Evolutionary conservation across 352 stramenopile species (phyloP).

Genomic region (Phytopythium vexans): DNA sequence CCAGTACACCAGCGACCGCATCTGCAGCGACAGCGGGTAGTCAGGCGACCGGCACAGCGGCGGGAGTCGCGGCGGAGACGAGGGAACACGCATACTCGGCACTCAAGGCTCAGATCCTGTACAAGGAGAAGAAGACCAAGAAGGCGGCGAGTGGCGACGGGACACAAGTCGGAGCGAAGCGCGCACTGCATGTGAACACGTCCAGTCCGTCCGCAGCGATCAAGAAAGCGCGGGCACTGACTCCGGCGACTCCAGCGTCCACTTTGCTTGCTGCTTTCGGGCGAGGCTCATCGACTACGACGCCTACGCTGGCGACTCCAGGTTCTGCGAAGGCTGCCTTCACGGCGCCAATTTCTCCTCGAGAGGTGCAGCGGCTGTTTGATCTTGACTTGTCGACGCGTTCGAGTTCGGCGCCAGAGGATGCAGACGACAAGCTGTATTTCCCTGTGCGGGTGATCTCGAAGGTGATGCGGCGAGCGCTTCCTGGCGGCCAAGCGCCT

Average conservation of each 20-base stretch:
- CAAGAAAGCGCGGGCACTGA: slow-evolving; percentile 18
- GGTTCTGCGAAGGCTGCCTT: neutral
- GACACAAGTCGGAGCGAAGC: slow-evolving; percentile 16
- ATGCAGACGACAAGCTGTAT: slow-evolving; percentile 76
- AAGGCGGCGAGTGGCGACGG: slow-evolving; percentile 22
- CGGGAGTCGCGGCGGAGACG: slow-evolving; percentile 19
- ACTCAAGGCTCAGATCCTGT: slow-evolving; percentile 59
- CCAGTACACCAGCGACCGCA: neutral
- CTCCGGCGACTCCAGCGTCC: neutral
- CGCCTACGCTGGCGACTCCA: neutral
- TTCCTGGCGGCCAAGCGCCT: slow-evolving; percentile 21
- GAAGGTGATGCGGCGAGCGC: slow-evolving; percentile 67
- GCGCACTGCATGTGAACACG: slow-evolving; percentile 20
- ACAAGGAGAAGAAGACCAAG: slow-evolving; percentile 38
- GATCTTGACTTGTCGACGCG: slow-evolving; percentile 59
- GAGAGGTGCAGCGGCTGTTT: slow-evolving; percentile 60
- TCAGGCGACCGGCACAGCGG: slow-evolving; percentile 1
- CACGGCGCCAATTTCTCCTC: slow-evolving; percentile 42
- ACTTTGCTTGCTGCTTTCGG: neutral
- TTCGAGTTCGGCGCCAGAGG: slow-evolving; percentile 24
- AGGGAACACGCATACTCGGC: slow-evolving; percentile 57
- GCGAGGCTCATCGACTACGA: neutral
- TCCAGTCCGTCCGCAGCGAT: slow-evolving; percentile 1
- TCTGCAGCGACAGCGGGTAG: slow-evolving; percentile 4
- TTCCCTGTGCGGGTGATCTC: slow-evolving; percentile 60